Evolutionary conservation across 1,284 basidiomycete species (phyloP).

Genomic region (Puccinia novopanici): DNA sequence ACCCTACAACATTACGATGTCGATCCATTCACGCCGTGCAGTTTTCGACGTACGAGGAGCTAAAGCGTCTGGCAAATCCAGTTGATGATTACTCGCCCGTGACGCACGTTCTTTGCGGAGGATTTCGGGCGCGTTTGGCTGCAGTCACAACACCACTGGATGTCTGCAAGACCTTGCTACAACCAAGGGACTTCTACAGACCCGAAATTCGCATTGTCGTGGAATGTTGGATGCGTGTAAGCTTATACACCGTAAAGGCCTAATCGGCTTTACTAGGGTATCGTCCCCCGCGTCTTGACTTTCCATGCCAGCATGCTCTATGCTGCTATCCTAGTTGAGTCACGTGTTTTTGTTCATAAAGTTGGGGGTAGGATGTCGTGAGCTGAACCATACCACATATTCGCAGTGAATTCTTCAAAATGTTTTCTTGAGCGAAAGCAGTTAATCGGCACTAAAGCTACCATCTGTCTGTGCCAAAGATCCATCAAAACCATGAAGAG

Average conservation of each 20-base stretch:
- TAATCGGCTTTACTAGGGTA: slow-evolving; percentile 79
- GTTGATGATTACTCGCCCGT: slow-evolving; percentile 80
- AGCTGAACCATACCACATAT: not conserved
- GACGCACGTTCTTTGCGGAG: slow-evolving; percentile 88
- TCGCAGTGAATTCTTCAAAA: slow-evolving; percentile 50
- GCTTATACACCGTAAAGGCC: slow-evolving; percentile 80
- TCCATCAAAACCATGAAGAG: not conserved
- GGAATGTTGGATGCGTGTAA: slow-evolving; percentile 86
- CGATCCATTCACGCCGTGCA: slow-evolving; percentile 98
- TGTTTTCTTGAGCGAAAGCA: slow-evolving; percentile 42
- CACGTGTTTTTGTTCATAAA: slow-evolving; percentile 4
- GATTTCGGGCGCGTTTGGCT: slow-evolving; percentile 90
- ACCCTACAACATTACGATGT: slow-evolving; percentile 68
- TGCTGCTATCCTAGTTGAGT: slow-evolving; percentile 80
- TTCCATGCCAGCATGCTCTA: slow-evolving; percentile 96
- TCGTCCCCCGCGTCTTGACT: slow-evolving; percentile 87
- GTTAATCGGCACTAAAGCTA: not conserved
- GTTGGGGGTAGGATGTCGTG: not conserved
- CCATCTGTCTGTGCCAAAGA: not conserved
- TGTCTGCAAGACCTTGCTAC: slow-evolving; percentile 95
- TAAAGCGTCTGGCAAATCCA: slow-evolving; percentile 86
- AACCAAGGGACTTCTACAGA: slow-evolving; percentile 88
- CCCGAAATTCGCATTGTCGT: slow-evolving; percentile 74
- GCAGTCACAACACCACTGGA: slow-evolving; percentile 95
- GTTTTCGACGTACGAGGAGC: slow-evolving; percentile 92